Evolutionary conservation across 2,329 filamentous ascomycete genomes (phyloP).

Genomic region (Helotiales sp.): DNA sequence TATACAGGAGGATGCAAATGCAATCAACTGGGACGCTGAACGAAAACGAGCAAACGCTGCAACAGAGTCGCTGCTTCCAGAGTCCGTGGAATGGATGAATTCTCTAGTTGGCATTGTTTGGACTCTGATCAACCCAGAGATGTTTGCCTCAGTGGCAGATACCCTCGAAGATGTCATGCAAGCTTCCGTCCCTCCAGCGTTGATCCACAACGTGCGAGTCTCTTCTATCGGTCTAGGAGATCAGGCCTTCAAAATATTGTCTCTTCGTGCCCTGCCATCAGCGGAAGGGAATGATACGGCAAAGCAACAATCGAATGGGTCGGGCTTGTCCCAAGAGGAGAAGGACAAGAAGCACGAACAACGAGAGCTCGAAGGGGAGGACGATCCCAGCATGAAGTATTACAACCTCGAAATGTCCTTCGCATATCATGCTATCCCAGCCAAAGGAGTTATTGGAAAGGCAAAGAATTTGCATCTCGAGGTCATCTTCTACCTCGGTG

Average conservation of each 20-base stretch:
- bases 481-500: conserved; percentile 23
- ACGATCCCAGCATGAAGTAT: conserved; percentile 19
- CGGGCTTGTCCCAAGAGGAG: conserved; percentile 15
- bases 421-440: conserved; percentile 23
- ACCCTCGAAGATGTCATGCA: conserved; percentile 28
- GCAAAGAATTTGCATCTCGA: conserved; percentile 28
- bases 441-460: conserved; percentile 24
- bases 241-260: conserved; percentile 22
- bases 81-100: conserved; percentile 27
- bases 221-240: conserved; percentile 23
- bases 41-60: conserved; percentile 18
- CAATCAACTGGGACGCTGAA: conserved; percentile 25
- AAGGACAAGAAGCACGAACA: conserved; percentile 18
- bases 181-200: conserved; percentile 21
- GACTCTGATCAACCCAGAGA: conserved; percentile 23
- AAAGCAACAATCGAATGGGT: conserved; percentile 8
- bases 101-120: conserved; percentile 22
- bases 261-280: conserved; percentile 19
- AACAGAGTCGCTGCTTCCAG: conserved; percentile 20
- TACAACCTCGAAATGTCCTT: conserved; percentile 24
- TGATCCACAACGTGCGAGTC: conserved; percentile 23
- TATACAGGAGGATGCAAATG: conserved; percentile 24
- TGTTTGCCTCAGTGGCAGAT: conserved; percentile 25
- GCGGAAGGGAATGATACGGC: conserved; percentile 16
- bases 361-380: conserved; percentile 21